Evolutionary conservation across 805 yeast genomes (phyloP).

Genomic region (Myxozyma neotropica): DNA sequence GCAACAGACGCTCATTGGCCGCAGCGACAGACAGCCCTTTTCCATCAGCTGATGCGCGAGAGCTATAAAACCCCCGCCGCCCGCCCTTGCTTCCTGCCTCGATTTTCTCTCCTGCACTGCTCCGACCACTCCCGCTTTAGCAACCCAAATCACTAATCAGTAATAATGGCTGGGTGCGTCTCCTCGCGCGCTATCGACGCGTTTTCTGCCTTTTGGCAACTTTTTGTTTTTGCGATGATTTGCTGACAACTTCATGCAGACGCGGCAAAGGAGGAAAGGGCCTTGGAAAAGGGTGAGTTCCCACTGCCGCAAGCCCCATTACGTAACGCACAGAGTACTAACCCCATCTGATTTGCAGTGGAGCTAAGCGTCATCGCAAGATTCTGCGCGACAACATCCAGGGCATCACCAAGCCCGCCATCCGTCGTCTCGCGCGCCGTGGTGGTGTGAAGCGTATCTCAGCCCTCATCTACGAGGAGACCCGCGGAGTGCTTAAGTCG

Average conservation of each 20-base stretch:
- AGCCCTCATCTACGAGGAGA: conserved; percentile 97
- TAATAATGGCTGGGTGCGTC: conserved; percentile 35
- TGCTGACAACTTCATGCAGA: conserved; percentile 43
- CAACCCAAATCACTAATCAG: neutral
- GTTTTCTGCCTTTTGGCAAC: neutral
- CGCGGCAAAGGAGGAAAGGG: conserved; percentile 99
- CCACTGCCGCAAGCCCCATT: neutral
- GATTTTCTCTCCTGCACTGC: neutral
- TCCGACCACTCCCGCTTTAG: neutral
- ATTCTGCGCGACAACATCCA: conserved; percentile 98
- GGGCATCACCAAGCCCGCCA: conserved; percentile 99
- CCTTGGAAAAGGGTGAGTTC: conserved; percentile 75
- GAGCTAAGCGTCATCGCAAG: conserved; percentile 99
- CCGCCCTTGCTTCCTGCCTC: neutral
- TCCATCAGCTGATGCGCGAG: conserved; percentile 6
- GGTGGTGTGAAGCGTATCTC: conserved; percentile 99
- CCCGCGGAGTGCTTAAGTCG: conserved; percentile 92
- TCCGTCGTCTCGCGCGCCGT: conserved; percentile 99
- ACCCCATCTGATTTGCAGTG: conserved; percentile 51
- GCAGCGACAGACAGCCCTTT: neutral
- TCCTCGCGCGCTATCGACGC: neutral
- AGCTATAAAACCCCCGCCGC: neutral
- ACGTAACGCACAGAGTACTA: conserved; percentile 3
- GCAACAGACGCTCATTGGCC: conserved; percentile 14
- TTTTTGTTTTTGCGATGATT: too few species aligned